Evolutionary conservation across 805 yeast species (phyloP).

Genomic region (Lipomyces japonicus): DNA sequence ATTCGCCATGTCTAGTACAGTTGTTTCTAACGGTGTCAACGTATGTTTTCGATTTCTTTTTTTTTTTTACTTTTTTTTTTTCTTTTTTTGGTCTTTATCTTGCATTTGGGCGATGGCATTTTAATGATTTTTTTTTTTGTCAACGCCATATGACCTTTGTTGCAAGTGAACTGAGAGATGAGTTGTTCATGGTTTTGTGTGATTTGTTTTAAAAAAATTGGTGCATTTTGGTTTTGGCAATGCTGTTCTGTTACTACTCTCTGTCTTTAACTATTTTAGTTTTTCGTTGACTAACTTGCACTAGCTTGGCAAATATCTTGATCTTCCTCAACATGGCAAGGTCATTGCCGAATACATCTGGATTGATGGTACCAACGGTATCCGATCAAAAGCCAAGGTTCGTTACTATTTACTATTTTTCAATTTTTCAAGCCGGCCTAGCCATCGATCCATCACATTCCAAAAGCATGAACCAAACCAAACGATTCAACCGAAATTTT

Average conservation of each 20-base stretch:
- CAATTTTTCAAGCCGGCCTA: no score
- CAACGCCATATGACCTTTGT: background rate
- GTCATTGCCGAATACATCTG: constrained; percentile 96
- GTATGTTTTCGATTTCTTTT: constrained; percentile 10
- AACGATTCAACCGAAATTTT: no score
- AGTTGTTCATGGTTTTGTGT: no score
- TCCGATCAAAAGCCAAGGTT: constrained; percentile 82
- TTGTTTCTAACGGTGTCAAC: constrained; percentile 28
- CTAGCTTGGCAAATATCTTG: constrained; percentile 72
- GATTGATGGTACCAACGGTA: constrained; percentile 88
- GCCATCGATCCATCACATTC: no score
- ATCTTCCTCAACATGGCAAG: constrained; percentile 78
- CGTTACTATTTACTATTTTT: constrained; percentile 2
- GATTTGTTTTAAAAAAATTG: background rate
- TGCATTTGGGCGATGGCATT: background rate
- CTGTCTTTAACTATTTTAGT: no score
- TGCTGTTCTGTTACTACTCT: background rate
- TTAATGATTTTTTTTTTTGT: background rate
- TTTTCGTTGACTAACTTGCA: background rate
- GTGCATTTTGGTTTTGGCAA: background rate
- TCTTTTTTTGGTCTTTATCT: background rate
- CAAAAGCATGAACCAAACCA: no score
- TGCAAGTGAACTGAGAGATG: background rate
- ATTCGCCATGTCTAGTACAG: constrained; percentile 28
- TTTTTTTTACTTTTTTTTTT: background rate